Conservation (phyloP, 305 asterid genomes). For the Solanum aculeatissimum region DNA sequence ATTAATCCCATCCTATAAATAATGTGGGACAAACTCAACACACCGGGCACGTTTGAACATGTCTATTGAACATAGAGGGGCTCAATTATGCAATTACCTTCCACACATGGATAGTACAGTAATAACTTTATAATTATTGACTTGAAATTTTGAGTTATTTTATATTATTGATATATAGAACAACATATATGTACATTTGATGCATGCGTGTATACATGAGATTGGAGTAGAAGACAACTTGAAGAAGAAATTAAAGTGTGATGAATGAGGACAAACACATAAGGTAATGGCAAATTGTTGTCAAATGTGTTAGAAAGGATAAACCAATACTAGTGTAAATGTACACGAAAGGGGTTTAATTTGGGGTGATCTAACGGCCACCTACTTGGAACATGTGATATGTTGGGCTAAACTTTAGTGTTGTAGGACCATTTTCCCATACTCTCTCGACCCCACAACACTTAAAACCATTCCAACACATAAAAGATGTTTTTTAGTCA, state of each 20-base stretch:
- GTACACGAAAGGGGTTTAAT: not conserved
- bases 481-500: not conserved
- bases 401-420: conserved; percentile 2
- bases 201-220: not conserved
- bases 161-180: not conserved
- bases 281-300: not conserved
- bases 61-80: not conserved
- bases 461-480: not conserved
- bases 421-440: conserved; percentile 1
- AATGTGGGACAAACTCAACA: not conserved
- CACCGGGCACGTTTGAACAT: not conserved
- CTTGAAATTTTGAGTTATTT: not conserved
- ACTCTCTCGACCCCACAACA: not conserved
- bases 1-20: not conserved
- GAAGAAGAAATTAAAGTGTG: not conserved
- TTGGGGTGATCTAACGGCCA: not conserved
- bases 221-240: not conserved
- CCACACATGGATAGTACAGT: not conserved
- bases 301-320: not conserved
- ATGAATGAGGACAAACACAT: not conserved
- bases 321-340: not conserved
- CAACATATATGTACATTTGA: not conserved
- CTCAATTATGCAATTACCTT: not conserved
- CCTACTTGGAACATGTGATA: not conserved
- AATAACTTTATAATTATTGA: not conserved